These are phyloP conservation scores for Coemansia sp. DNA, from an alignment of 371 early-diverging fungal species.

Conservation along the genomic window DNA sequence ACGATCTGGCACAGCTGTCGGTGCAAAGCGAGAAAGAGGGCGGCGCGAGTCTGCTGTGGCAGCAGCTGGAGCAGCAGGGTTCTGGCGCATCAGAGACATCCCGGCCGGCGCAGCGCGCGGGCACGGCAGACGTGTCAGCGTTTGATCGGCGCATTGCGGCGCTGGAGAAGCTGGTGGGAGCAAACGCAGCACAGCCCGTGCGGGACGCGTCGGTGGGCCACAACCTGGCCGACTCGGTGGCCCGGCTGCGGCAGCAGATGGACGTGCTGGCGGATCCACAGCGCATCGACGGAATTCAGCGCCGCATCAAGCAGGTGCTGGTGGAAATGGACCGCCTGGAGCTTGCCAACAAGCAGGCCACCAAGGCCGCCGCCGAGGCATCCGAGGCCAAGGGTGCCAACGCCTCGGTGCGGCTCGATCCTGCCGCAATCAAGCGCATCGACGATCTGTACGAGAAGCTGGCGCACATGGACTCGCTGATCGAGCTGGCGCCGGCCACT, in stretches of 20 bases:
- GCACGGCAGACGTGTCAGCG: conserved; percentile 44
- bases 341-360: conserved; percentile 27
- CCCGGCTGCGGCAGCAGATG: conserved; percentile 78
- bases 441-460: conserved; percentile 70
- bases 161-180: conserved; percentile 80
- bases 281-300: conserved; percentile 70
- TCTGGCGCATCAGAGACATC: background rate
- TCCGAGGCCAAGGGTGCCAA: background rate
- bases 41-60: conserved; percentile 12
- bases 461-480: conserved; percentile 74
- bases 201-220: conserved; percentile 41
- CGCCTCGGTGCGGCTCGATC: conserved; percentile 23
- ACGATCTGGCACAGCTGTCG: conserved; percentile 63
- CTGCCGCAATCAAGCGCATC: conserved; percentile 57
- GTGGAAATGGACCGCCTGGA: conserved; percentile 75
- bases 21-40: conserved; percentile 40
- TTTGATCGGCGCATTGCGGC: conserved; percentile 78
- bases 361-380: conserved; percentile 7
- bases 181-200: conserved; percentile 60
- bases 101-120: background rate
- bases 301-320: conserved; percentile 69
- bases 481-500: conserved; percentile 76
- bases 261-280: conserved; percentile 74
- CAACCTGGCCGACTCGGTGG: conserved; percentile 65
- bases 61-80: conserved; percentile 23